phyloP scores from a whole-genome alignment of 768 basidiomycete species.

The Chalciporus piperatus region DNA sequence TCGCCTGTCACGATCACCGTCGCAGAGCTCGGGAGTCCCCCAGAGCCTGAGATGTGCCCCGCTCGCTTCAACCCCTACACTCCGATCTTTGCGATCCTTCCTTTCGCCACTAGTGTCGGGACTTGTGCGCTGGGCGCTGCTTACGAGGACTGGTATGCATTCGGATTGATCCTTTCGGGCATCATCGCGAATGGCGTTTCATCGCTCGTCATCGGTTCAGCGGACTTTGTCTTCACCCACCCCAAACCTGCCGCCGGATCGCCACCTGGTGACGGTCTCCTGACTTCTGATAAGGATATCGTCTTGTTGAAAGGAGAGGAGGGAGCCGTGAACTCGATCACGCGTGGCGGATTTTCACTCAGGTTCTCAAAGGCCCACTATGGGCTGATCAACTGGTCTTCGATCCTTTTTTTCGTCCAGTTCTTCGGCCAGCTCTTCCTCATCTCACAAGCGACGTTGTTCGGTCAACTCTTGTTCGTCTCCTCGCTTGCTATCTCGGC shows the following conservation, averaged over 20 bases:
- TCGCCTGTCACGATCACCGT: conserved; percentile 6
- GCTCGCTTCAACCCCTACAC: not conserved
- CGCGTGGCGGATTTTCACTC: conserved; percentile 18
- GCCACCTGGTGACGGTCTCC: conserved; percentile 26
- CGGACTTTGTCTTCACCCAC: conserved; percentile 9
- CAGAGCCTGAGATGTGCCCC: not conserved
- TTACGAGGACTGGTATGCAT: conserved; percentile 28
- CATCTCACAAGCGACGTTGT: conserved; percentile 26
- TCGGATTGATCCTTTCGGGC: conserved; percentile 28
- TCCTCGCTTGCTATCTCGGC: conserved; percentile 25
- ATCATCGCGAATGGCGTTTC: conserved; percentile 30
- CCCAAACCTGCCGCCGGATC: conserved; percentile 3
- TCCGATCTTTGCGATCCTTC: not conserved
- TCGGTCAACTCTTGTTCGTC: conserved; percentile 31
- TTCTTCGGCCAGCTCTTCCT: conserved; percentile 29
- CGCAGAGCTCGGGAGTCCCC: not conserved
- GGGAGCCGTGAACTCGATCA: conserved; percentile 25
- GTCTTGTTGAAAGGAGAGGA: conserved; percentile 20
- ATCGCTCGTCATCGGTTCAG: conserved; percentile 24
- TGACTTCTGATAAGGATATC: conserved; percentile 13
- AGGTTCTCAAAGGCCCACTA: conserved; percentile 9
- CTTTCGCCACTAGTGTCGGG: conserved; percentile 1
- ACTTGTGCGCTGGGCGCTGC: conserved; percentile 7
- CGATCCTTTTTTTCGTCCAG: conserved; percentile 22
- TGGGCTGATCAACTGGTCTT: conserved; percentile 14